These are phyloP conservation scores for Marasmius sp. DNA, from an alignment of 1,284 basidiomycete species.

Conservation along the genomic window DNA sequence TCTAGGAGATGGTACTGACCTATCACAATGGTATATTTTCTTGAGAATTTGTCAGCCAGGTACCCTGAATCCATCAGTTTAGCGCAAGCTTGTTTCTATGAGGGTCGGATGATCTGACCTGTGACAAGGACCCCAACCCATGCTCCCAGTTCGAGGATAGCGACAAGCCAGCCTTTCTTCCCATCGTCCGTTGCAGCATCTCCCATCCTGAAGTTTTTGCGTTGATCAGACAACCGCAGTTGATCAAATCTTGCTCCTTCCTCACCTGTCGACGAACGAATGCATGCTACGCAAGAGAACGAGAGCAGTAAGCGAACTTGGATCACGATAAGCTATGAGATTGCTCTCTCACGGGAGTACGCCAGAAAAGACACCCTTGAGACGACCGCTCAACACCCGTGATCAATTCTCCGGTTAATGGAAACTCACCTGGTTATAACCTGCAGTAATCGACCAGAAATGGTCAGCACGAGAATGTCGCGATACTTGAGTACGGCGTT, in stretches of 20 bases:
- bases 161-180: slow-evolving; percentile 68
- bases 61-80: slow-evolving; percentile 40
- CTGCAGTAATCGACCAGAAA: slow-evolving; percentile 25
- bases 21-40: slow-evolving; percentile 69
- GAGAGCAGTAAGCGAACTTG: neutral
- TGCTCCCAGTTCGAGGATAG: slow-evolving; percentile 69
- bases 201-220: slow-evolving; percentile 46
- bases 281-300: slow-evolving; percentile 44
- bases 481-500: too few relatives aligned
- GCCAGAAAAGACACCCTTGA: slow-evolving; percentile 71
- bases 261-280: slow-evolving; percentile 40
- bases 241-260: neutral
- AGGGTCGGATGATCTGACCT: slow-evolving; percentile 22
- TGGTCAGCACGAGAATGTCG: too few relatives aligned
- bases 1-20: slow-evolving; percentile 35
- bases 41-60: slow-evolving; percentile 69
- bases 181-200: slow-evolving; percentile 47
- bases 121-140: slow-evolving; percentile 73
- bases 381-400: neutral
- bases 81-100: neutral
- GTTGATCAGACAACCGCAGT: neutral
- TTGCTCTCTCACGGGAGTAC: slow-evolving; percentile 48
- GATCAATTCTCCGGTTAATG: neutral
- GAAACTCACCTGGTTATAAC: slow-evolving; percentile 59
- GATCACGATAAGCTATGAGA: neutral